A percentile compares a stretch with the other conserved stretches of the same genome.
These are phyloP conservation scores for Candida methanosorbosa DNA, from an alignment of 805 yeast species.

Conservation along the genomic window DNA sequence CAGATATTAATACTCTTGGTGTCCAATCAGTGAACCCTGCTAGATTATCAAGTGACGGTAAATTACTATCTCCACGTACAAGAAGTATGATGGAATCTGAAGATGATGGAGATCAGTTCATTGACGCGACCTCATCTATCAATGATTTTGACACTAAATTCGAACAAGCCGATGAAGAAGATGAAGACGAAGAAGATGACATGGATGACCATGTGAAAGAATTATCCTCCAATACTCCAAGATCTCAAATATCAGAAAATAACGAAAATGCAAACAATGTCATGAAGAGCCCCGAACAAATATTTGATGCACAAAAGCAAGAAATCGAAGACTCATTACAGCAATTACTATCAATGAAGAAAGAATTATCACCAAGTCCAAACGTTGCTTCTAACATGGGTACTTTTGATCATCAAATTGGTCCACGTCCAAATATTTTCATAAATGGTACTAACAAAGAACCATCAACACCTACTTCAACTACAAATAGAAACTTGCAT, in stretches of 20 bases:
- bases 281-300: not conserved
- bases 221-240: not conserved
- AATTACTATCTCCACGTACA: too few species aligned
- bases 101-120: slow-evolving; percentile 5
- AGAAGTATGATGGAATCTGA: too few species aligned
- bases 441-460: slow-evolving; percentile 1
- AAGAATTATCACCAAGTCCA: slow-evolving; percentile 13
- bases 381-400: not conserved
- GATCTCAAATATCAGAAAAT: not conserved
- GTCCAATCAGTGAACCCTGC: too few species aligned
- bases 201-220: not conserved
- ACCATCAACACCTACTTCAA: slow-evolving; percentile 4
- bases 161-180: slow-evolving; percentile 1
- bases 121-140: slow-evolving; percentile 15
- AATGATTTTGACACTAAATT: slow-evolving; percentile 17
- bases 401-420: not conserved
- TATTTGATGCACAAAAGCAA: slow-evolving; percentile 2
- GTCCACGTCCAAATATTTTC: slow-evolving; percentile 4
- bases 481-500: too few species aligned
- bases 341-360: slow-evolving; percentile 19
- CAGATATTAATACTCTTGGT: too few species aligned
- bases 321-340: slow-evolving; percentile 15
- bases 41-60: too few species aligned
- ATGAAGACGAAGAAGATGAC: not conserved
- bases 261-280: not conserved